Conservation (phyloP, 2,329 filamentous ascomycete genomes). For the Clarireedia homoeocarpa region DNA sequence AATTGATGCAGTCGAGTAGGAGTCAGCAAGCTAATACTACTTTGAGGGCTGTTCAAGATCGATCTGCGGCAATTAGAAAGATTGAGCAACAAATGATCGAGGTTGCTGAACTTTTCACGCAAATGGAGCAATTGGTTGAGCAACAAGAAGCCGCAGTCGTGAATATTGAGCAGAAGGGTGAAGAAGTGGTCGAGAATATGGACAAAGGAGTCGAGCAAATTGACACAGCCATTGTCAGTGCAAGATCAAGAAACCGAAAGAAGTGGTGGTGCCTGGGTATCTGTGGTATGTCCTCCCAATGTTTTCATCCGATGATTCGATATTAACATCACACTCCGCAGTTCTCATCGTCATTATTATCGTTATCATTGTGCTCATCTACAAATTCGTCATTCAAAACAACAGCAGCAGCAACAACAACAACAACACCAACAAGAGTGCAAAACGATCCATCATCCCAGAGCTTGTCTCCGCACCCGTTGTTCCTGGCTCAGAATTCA, state of each 20-base stretch:
- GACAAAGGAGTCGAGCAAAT: constrained; percentile 81
- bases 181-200: constrained; percentile 78
- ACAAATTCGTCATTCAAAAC: constrained; percentile 36
- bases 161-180: constrained; percentile 78
- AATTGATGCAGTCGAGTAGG: constrained; percentile 73
- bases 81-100: constrained; percentile 88
- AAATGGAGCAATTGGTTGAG: constrained; percentile 77
- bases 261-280: constrained; percentile 95
- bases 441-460: constrained; percentile 20
- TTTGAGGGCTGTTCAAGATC: constrained; percentile 69
- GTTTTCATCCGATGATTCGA: background rate
- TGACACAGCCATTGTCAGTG: constrained; percentile 71
- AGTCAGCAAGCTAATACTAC: constrained; percentile 74
- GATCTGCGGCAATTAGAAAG: constrained; percentile 82
- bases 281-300: constrained; percentile 36
- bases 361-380: constrained; percentile 39
- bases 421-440: background rate
- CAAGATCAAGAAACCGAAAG: constrained; percentile 59
- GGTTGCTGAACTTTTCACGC: constrained; percentile 78
- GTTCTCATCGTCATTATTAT: constrained; percentile 47
- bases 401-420: constrained; percentile 1
- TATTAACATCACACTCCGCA: constrained; percentile 25
- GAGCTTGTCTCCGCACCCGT: constrained; percentile 6
- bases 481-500: constrained; percentile 8
- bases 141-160: constrained; percentile 77